Evolutionary conservation across 306 rosid species (phyloP), one percentile per base, ranked within the genome.

Genomic region (Pueraria montana): DNA sequence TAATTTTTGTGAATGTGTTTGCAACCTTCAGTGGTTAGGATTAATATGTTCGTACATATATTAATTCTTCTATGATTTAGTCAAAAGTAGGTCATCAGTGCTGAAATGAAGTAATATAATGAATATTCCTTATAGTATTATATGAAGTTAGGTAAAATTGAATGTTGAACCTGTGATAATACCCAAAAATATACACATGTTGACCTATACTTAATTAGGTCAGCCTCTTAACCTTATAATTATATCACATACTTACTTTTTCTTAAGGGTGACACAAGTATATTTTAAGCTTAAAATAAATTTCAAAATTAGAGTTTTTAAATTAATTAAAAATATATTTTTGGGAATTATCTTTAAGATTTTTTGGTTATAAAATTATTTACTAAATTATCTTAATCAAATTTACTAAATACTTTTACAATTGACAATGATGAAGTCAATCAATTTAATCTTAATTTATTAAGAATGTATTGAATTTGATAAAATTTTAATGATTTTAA

Each of bases 11-110:
- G 16, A 71, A 14, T 24, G 75, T 43, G 2, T 26, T 7, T 0
- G 24, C 76, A 71, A 48, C 40, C 58, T 45, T 43, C 8, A 14
- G 58, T 70, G 20, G 76, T 70, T 46, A 23, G 36, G 59, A 45
- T 45, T 14, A 46, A 13, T 45, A 7, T 70, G 58, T 16, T 10
- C 61, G 76, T 14, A 71, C 43, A 48, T 26, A 17, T 26, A 21
- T 20, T 68, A 42, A 16, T 46, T 46, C 58, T 46, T 46, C 26
- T 4, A 71, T 48, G 26, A 71, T 26, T 48, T 71, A 24, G 40
- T 24, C 14, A 71, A 14, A 45, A 71, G 76, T 45, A 42, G 36
- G n/a, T 21, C 74, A 69, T 23, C 36, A 45, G 13, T 3, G 14
- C 11, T 70, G 21, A 14, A 12, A 24, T 45, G 76, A 43, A 42